Base-by-base conservation (phyloP, 768 basidiomycete genomes). In the Pleurotus djamor region DNA sequence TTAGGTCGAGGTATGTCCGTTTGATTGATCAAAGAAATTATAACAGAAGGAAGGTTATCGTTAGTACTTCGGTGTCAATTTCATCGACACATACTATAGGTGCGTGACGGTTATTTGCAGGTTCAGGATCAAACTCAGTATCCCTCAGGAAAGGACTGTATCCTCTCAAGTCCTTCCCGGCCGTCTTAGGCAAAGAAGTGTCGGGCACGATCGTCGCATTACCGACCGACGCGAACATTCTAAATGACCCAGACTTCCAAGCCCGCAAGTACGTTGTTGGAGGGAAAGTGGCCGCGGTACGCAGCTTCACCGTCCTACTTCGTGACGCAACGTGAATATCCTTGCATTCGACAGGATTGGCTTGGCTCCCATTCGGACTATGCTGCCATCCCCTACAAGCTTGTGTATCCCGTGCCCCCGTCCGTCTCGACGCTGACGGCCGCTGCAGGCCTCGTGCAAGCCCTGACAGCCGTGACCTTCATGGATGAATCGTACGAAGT, bases 401-500 rank as follows among this genome's bases (percentile, higher is more conserved):
- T 71, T 34, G 84, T 82, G 16, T 85, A 79, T 61, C 80, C 86
- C n/a, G 71, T 96, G 2, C 94, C 94, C 0, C 79, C 78, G 5
- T 69, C 71, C 6, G 68, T 94, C 48, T 78, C 86, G 1, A 81
- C 86, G 14, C 78, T 78, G 44, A 73, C 79, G 7, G 95, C 86
- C 0, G 92, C 88, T 2, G 88, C 92, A 0, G 74, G 81, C 2
- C 66, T 86, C 21, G 74, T 92, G 5, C 93, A 96, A 67, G 92
- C 86, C 33, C 64, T 96, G 50, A 98, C 96, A 0, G 87, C 89
- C 0, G 67, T 89, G 12, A 83, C 83, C 3, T 89, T 94, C 67
- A 80, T 91, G 63, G 87, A 87, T 49, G 96, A 99, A 70, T 85
- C 94, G 8, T 92, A 98, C 71, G 74, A 86, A 47, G 90, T 96